Base-by-base conservation (phyloP, 495 filamentous ascomycete genomes). In the Pyrenula massariospora region DNA sequence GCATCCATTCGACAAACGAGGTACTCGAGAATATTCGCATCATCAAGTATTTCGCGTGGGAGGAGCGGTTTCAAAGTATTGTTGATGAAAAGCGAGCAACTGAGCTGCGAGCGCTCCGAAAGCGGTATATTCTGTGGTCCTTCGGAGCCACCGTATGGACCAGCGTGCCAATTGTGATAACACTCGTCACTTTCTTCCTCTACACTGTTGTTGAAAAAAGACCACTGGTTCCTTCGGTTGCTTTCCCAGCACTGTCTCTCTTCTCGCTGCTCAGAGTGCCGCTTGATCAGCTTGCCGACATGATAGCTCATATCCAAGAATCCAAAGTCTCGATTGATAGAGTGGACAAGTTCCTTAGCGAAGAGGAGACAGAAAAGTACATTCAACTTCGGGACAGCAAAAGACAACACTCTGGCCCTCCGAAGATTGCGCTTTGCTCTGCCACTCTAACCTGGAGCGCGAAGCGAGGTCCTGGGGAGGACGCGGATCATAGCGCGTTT, bases 1-100 rank as follows among this genome's bases (percentile, higher is more conserved):
- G 94, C 31, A 99, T 99, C 59, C 87, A 97, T 68, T 85, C 88
- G 2, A 97, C 94, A 8, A 97, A 97, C 68, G 94, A 99, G 68
- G 87, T 97, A 8, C 77, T 99, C 22, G 92, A 94, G 63, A 99
- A 96, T 61, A 97, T 99, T 61, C 82, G 94, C 25, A 96, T 99
- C 63, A 97, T 99, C 81, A 99, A 99, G 68, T 99, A 91, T 69
- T 99, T 99, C 67, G 92, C 94, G 1, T 99, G 94, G 94, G 94
- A 99, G 68, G 84, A 87, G 58, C 87, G 94, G 10, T 99, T 95
- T 70, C 79, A 85, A 50, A 81, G 84, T 19, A 83, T 90, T 54
- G 89, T 99, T 15, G 83, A 91, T 58, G 92, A 96, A 66, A 95
- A 94, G 66, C 80, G 94, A 53, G 73, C 75, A 19, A 78, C 78